Conservation (phyloP, 441 rosid genomes). For the Populus hybrid region DNA sequence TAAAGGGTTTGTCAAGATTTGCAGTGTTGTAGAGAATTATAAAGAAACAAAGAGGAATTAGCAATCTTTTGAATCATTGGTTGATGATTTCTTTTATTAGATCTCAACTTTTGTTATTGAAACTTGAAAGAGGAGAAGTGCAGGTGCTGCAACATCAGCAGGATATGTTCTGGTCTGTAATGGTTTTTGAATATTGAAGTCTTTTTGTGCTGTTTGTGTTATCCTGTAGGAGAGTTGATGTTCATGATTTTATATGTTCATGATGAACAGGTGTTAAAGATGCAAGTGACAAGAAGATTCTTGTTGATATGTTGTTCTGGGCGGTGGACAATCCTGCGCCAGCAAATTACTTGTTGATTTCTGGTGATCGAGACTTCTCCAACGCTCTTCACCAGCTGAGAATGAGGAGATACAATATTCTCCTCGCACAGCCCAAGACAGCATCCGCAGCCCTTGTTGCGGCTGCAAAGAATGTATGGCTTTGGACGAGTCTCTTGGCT, state of each 20-base stretch:
- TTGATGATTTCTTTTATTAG: background rate
- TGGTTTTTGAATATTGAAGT: constrained; percentile 35
- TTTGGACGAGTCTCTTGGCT: constrained; percentile 67
- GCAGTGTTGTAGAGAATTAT: background rate
- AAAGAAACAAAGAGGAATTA: no score
- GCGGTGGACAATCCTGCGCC: constrained; percentile 90
- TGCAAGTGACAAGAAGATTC: constrained; percentile 96
- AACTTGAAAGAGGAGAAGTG: background rate
- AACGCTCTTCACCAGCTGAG: constrained; percentile 85
- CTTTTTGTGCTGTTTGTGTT: background rate
- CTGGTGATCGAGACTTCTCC: constrained; percentile 88
- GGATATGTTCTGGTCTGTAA: constrained; percentile 32
- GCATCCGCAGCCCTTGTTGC: constrained; percentile 78
- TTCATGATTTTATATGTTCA: background rate
- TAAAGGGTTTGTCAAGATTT: background rate
- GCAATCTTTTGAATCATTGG: no score
- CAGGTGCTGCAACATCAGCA: background rate
- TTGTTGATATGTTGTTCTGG: constrained; percentile 86
- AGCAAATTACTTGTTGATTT: constrained; percentile 70
- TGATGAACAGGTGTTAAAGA: constrained; percentile 64
- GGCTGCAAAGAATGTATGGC: constrained; percentile 91
- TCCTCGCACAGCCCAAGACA: constrained; percentile 72
- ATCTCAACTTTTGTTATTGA: background rate
- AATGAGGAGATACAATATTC: constrained; percentile 77
- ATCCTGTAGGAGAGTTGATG: no score